Conservation (phyloP, 1,284 basidiomycete genomes). For the Ganoderma boninense region DNA sequence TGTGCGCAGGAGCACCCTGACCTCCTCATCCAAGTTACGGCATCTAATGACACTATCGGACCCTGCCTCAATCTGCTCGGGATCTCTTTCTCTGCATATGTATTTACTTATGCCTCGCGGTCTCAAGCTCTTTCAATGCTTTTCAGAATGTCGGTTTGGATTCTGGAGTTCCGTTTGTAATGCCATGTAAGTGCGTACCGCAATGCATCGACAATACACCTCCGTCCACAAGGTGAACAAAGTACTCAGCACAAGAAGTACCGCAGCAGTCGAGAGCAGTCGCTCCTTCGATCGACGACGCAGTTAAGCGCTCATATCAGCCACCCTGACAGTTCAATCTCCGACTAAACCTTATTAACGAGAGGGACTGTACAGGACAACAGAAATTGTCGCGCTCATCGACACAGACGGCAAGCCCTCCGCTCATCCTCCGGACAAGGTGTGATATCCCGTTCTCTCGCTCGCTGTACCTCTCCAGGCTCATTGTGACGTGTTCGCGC, state of each 20-base stretch:
- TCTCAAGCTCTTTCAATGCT: neutral
- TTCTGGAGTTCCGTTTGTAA: neutral
- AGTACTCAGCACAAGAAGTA: too few species aligned
- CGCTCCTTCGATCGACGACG: too few species aligned
- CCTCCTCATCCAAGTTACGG: neutral
- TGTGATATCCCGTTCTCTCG: constrained; percentile 6
- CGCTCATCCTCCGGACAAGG: constrained; percentile 33
- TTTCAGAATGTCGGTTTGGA: neutral
- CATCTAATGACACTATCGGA: neutral
- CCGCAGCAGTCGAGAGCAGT: too few species aligned
- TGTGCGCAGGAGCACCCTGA: neutral
- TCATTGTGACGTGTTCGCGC: neutral
- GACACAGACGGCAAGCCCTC: constrained; percentile 32
- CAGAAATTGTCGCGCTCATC: constrained; percentile 31
- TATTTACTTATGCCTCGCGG: too few species aligned
- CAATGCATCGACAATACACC: too few species aligned
- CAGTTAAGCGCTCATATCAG: neutral
- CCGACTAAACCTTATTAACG: constrained; percentile 25
- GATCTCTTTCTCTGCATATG: too few species aligned
- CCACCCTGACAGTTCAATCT: constrained; percentile 8
- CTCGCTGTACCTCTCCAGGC: neutral
- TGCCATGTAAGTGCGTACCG: neutral
- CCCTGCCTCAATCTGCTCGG: too few species aligned
- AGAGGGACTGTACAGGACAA: constrained; percentile 33
- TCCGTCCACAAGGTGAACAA: too few species aligned